Base-by-base conservation (phyloP, 768 basidiomycete genomes). In the Boletus vinaceobasis region DNA sequence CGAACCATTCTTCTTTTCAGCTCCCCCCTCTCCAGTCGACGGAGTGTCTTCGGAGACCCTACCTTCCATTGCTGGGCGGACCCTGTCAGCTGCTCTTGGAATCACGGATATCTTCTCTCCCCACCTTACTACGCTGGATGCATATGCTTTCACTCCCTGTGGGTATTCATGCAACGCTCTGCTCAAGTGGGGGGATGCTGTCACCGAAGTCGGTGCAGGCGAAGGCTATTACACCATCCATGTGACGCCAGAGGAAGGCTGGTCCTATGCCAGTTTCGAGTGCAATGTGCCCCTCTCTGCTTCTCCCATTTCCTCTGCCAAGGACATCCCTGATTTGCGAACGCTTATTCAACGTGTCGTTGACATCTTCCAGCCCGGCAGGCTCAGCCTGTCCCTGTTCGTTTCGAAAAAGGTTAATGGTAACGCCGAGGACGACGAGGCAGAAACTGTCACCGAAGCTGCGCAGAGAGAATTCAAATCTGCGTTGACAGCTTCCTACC, bases 201-300 rank as follows among this genome's bases (percentile, higher is more conserved):
- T 53, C 29, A 52, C 69, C 52, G 64, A 71, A 35, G 59, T 52
- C 32, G 54, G 57, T 21, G 50, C 45, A 21, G 84, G 84, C 15
- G 97, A 98, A 71, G 93, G 96, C 37, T 99, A 99, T 73, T 98
- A 92, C 70, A 98, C 93, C 7, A 96, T 99, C 52, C 97, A 99
- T 69, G 96, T 98, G 56, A 99, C 97, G 1, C 97, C 97, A 27
- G 97, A 98, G 72, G 86, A 90, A 64, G 96, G 91, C 52, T 98
- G 93, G 90, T 97, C 94, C 43, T 99, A 97, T 71, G 97, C 97
- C 59, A 93, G 90, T 65, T 98, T 99, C 76, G 97, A 99, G 74
- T 96, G 93, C 76, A 99, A 99, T 72, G 84, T 97, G n/a, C 92
- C 92, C 5, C 75, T 87, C 42, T 68, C 74, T 40, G 58, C 71